Base-by-base conservation (phyloP, 2,329 filamentous ascomycete species). In the Hawksworthiomyces lignivorus region DNA sequence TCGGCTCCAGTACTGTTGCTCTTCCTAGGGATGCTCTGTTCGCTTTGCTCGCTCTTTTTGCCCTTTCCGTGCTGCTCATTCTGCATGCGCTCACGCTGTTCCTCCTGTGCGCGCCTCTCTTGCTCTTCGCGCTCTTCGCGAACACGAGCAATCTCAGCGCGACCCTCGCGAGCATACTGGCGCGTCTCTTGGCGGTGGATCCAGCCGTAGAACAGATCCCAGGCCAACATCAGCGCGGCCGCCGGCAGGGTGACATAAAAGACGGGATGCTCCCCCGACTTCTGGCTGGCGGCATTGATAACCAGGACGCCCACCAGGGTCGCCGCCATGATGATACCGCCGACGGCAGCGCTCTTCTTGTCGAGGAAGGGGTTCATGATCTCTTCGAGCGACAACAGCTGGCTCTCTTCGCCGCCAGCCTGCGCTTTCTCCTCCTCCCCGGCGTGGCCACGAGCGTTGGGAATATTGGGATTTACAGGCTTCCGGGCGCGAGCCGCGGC, bases 331-430 rank as follows among this genome's bases (percentile, higher is more conserved):
- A 87, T 65, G 5, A 76, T 48, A 0, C 70, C 76, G 1, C 81
- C 82, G 42, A 85, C 80, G 0, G 65, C 63, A 0, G 83, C 83
- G 8, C 82, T 76, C 3, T 66, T 62, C 48, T 77, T 82, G 54
- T 87, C 82, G 0, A 87, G 58, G 44, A 82, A 87, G 0, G 83
- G 83, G 48, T 87, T 84, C 72, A 87, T 75, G 52, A 87, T 84
- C 52, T 87, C 82, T 48, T 83, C 80, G 0, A 87, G 69, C 0
- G 78, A 78, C 0, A 82, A 60, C 1, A 73, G 58, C 48, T 81
- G 72, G 4, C 61, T 67, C 44, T 75, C 60, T 21, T 77, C 71
- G 7, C 69, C 61, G 22, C 69, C 63, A n/a, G 60, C 56, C 8
- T 61, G 55, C 8, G 57, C 50, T 5, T 65, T 62, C 7, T 75